Base-by-base conservation (phyloP, 2,329 filamentous ascomycete species). In the Paracoccidioides brasiliensis region DNA sequence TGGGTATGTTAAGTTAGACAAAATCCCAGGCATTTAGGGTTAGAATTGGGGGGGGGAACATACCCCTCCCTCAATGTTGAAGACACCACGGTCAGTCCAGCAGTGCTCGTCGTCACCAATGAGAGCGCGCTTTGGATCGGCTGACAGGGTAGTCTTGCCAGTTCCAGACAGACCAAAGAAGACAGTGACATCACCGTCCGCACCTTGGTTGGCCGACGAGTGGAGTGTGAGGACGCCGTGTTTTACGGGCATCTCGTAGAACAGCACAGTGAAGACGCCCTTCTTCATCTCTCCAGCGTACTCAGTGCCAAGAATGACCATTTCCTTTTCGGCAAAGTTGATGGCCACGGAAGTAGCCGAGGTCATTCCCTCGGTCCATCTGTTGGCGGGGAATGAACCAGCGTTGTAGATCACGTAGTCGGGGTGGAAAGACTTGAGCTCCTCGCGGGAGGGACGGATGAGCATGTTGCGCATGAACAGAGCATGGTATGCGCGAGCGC, bases 391-490 rank as follows among this genome's bases (percentile, higher is more conserved):
- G 86, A 98, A 98, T 60, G 88, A 88, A 64, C 93, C 93, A 60
- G 90, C 93, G 72, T 98, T 98, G 86, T 98, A 98, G 78, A 98
- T 97, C 68, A 91, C 91, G 80, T 98, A 98, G 80, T 98, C 91
- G 66, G 93, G 93, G 75, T 95, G 88, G 83, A 98, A 98, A 76
- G 89, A 83, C 78, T 95, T 86, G 55, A 98, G 85, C 79, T 98
- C 90, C 76, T 94, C 88, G 61, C 82, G 82, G 54, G 84, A 79
- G 61, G 93, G 93, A 65, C 93, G 87, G 79, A 98, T 98, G 70
- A 98, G 86, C 93, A 98, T 98, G 81, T 98, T 98, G 71, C 90
- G 88, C 93, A 98, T 98, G 84, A 98, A 98, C 62, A 98, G 83
- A 60, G 93, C 93, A 81, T 98, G 93, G 81, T 98, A 98, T 74